A percentile compares a stretch with the other conserved stretches of the same genome.
These are phyloP conservation scores for Pugionium dolabratum DNA, from an alignment of 345 rosid species.

Conservation along the genomic window DNA sequence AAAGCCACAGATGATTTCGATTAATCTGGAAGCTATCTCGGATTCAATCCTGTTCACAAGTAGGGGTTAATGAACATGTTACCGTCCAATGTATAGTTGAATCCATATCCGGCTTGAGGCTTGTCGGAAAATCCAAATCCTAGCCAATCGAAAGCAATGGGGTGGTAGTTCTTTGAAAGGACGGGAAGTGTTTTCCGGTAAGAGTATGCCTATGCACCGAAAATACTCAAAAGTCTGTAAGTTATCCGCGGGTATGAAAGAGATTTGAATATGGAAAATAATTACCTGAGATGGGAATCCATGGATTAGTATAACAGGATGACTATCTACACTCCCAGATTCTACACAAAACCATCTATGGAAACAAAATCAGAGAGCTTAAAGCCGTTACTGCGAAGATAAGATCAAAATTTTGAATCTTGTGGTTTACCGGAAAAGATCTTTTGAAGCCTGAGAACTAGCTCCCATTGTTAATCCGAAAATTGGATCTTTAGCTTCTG, in stretches of 20 bases:
- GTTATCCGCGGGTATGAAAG: background rate
- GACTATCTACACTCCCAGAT: constrained; percentile 61
- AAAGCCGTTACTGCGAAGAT: background rate
- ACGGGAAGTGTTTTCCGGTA: constrained; percentile 75
- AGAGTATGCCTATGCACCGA: constrained; percentile 68
- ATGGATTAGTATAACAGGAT: constrained; percentile 70
- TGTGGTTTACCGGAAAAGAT: constrained; percentile 64
- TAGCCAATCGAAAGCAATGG: constrained; percentile 89
- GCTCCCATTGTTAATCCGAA: constrained; percentile 89
- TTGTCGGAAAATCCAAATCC: constrained; percentile 99
- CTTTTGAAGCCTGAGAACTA: constrained; percentile 70
- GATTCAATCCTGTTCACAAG: constrained; percentile 5
- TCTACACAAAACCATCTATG: constrained; percentile 94
- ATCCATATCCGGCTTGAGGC: constrained; percentile 94
- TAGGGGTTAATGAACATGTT: constrained; percentile 30
- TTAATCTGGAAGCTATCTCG: background rate
- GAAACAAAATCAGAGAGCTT: constrained; percentile 52
- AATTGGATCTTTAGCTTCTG: constrained; percentile 80
- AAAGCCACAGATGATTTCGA: constrained; percentile 19
- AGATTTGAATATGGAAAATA: background rate
- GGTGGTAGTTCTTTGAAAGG: constrained; percentile 73
- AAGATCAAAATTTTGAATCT: background rate
- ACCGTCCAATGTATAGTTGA: constrained; percentile 83
- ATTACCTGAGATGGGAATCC: constrained; percentile 92
- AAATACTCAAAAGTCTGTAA: constrained; percentile 1